Conservation (phyloP, 2,329 filamentous ascomycete species). For the Chaetomiaceae sp. region DNA sequence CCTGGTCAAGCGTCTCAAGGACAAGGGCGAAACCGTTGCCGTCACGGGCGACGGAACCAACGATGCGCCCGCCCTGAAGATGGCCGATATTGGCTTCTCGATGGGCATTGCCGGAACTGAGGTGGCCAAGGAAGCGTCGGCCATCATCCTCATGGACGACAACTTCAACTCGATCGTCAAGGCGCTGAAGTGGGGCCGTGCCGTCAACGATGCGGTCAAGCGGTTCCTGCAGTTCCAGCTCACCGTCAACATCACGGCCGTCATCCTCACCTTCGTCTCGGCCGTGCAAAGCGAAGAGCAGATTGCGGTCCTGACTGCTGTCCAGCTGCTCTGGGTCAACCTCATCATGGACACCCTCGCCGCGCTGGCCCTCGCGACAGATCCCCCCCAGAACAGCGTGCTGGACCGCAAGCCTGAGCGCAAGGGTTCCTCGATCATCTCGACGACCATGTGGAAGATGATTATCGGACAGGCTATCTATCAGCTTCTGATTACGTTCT, state of each 20-base stretch:
- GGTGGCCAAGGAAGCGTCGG: conserved; percentile 79
- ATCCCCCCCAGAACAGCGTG: conserved; percentile 78
- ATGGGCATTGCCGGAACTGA: conserved; percentile 83
- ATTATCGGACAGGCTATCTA: conserved; percentile 90
- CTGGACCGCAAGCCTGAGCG: conserved; percentile 68
- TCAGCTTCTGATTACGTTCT: conserved; percentile 73
- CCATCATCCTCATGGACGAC: conserved; percentile 83
- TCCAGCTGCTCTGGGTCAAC: conserved; percentile 94
- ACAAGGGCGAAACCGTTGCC: conserved; percentile 70
- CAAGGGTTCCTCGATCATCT: conserved; percentile 62
- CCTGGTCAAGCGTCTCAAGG: conserved; percentile 65
- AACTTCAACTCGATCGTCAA: conserved; percentile 85
- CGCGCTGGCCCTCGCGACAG: conserved; percentile 80
- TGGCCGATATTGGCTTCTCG: conserved; percentile 77
- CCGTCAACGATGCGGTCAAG: conserved; percentile 73
- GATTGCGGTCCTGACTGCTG: conserved; percentile 74
- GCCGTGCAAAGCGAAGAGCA: conserved; percentile 68
- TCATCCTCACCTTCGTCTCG: conserved; percentile 80
- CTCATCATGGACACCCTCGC: conserved; percentile 97
- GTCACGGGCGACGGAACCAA: conserved; percentile 83
- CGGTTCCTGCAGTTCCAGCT: conserved; percentile 74
- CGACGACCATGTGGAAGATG: conserved; percentile 98
- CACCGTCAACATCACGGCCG: conserved; percentile 88
- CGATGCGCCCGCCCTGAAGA: conserved; percentile 74
- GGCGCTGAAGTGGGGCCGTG: conserved; percentile 74